Percentiles rank a stretch among this genome's conserved stretches.
phyloP scores from a whole-genome alignment of 768 basidiomycete species.

The Suillus brevipes region DNA sequence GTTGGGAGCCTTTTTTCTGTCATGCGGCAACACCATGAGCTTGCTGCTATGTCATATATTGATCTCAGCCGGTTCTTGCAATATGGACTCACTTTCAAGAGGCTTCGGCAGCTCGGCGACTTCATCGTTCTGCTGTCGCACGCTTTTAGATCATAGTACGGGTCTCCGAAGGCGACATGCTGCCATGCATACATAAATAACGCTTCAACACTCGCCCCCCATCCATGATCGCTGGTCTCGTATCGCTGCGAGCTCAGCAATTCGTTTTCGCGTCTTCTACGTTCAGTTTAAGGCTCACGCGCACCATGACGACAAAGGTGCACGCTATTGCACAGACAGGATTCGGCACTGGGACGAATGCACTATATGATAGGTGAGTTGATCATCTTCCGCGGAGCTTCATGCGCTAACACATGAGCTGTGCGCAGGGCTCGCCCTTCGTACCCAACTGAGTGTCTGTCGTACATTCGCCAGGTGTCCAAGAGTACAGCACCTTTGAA shows the following conservation, averaged over 20 bases:
- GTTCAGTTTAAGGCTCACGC: background rate
- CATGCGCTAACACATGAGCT: background rate
- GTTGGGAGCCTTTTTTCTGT: too few species aligned
- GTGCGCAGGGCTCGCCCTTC: conserved; percentile 71
- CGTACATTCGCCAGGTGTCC: conserved; percentile 55
- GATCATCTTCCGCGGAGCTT: background rate
- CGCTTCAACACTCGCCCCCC: background rate
- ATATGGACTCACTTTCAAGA: background rate
- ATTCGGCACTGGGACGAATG: conserved; percentile 81
- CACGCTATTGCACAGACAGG: conserved; percentile 71
- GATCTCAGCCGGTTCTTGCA: too few species aligned
- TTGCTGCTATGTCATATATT: too few species aligned
- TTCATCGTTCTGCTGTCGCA: background rate
- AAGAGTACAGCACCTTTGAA: conserved; percentile 45
- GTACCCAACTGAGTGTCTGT: conserved; percentile 66
- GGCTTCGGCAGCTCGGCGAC: conserved; percentile 1
- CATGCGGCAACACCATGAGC: too few species aligned
- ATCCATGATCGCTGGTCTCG: background rate
- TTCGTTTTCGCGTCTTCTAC: background rate
- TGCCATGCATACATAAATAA: background rate
- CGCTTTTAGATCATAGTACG: background rate
- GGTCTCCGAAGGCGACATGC: background rate
- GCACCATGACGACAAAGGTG: conserved; percentile 40
- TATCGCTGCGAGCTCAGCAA: background rate
- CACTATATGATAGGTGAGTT: conserved; percentile 69